Base-by-base conservation (phyloP, 345 rosid genomes). In the Theobroma cacao region DNA sequence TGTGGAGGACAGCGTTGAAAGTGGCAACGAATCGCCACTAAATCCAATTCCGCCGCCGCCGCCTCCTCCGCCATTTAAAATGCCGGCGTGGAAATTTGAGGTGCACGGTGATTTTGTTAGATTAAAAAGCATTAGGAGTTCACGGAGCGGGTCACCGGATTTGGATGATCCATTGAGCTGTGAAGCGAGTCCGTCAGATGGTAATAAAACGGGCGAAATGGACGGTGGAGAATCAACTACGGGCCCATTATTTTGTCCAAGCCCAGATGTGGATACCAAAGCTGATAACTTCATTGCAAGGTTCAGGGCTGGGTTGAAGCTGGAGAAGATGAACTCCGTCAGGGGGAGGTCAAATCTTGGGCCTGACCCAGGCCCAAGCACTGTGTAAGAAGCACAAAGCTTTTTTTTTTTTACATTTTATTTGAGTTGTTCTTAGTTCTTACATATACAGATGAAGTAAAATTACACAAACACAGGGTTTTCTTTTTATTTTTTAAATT, bases 221-320 rank as follows among this genome's bases (percentile, higher is more conserved):
- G 26, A 82, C 30, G 77, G 69, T 0, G 80, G 72, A 5, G 82
- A 22, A 11, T 48, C 75, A 3, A 9, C 64, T 43, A 10, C 48
- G 50, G 47, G 66, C 56, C 69, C 82, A 17, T 34, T 80, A 72
- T 90, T 88, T 50, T 95, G 95, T 80, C 95, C 93, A 11, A 95
- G 98, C 83, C 98, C 98, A 12, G 98, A 93, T 76, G 95, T 95
- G 81, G 66, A 95, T 82, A 86, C 92, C 10, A 91, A 95, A 76
- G 98, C 98, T 3, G 94, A 90, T 71, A 81, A 89, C 62, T 95
- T 95, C 90, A 93, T 95, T 53, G 92, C 95, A 22, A 89, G 85
- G 64, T 91, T 93, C 84, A 91, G 93, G 72, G 95, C 95, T 53
- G 95, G 94, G 13, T 82, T 93, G 85, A 86, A 67, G 75, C 59